Evolutionary conservation across 805 yeast species (phyloP).

Genomic region (Metschnikowia lochheadii): DNA sequence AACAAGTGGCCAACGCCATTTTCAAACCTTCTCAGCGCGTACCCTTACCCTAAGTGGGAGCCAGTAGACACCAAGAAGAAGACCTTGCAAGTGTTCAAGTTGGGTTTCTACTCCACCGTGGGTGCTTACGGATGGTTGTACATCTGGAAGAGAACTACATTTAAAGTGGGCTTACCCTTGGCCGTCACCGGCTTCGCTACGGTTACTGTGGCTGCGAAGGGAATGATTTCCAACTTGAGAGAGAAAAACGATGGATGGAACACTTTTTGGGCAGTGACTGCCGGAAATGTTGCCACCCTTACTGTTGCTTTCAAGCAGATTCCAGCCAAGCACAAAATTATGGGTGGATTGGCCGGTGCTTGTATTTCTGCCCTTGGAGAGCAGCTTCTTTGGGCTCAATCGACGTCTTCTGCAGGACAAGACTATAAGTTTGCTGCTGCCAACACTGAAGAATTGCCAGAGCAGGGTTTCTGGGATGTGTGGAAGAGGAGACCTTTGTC

Average conservation of each 20-base stretch:
- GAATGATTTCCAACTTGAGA: conserved; percentile 54
- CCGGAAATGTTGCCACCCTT: conserved; percentile 45
- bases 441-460: conserved; percentile 30
- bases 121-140: conserved; percentile 47
- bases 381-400: conserved; percentile 40
- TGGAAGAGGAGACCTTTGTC: conserved; percentile 77
- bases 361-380: conserved; percentile 33
- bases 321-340: conserved; percentile 39
- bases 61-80: conserved; percentile 55
- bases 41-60: conserved; percentile 44
- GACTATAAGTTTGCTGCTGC: conserved; percentile 37
- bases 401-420: conserved; percentile 35
- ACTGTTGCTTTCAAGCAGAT: conserved; percentile 40
- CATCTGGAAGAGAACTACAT: conserved; percentile 40
- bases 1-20: conserved; percentile 41
- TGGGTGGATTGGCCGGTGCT: conserved; percentile 41
- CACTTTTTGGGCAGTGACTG: conserved; percentile 59
- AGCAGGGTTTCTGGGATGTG: conserved; percentile 70
- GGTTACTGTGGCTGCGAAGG: conserved; percentile 47
- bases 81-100: conserved; percentile 44
- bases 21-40: conserved; percentile 33
- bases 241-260: conserved; percentile 61
- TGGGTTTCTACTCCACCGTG: conserved; percentile 45
- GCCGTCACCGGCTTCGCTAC: conserved; percentile 44
- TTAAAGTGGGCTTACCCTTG: conserved; percentile 38